Evolutionary conservation across 192 early-diverging fungal species (phyloP).

Genomic region (Backusella mclennaniae): DNA sequence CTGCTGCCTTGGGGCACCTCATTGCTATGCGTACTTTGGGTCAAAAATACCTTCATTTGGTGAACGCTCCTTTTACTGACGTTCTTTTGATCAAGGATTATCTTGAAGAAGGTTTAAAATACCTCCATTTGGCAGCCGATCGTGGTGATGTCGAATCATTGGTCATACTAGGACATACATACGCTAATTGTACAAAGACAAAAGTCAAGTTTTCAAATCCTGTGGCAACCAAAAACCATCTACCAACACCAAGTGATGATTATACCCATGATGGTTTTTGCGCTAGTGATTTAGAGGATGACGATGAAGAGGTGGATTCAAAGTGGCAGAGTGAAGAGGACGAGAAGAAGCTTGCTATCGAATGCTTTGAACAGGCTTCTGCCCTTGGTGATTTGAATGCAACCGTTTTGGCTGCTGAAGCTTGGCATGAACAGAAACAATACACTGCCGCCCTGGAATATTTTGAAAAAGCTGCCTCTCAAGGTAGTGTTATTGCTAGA

Average conservation of each 20-base stretch:
- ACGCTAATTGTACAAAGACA: slow-evolving; percentile 19
- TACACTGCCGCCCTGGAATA: slow-evolving; percentile 27
- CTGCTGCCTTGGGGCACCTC: slow-evolving; percentile 16
- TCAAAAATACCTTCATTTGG: not conserved
- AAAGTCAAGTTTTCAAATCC: not conserved
- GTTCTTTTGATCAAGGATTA: slow-evolving; percentile 7
- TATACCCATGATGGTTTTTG: not conserved
- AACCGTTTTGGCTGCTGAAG: slow-evolving; percentile 27
- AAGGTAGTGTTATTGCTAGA: slow-evolving; percentile 23
- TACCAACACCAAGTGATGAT: not conserved
- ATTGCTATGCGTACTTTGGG: slow-evolving; percentile 22
- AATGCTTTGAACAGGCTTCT: slow-evolving; percentile 32
- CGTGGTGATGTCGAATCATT: slow-evolving; percentile 27
- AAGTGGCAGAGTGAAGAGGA: slow-evolving; percentile 7
- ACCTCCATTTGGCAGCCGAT: slow-evolving; percentile 14
- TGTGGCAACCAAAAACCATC: not conserved
- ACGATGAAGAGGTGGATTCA: not conserved
- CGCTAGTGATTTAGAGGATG: not conserved
- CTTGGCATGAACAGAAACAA: slow-evolving; percentile 27
- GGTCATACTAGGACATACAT: slow-evolving; percentile 20
- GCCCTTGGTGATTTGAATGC: slow-evolving; percentile 29
- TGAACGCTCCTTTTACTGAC: not conserved
- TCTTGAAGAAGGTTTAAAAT: not conserved
- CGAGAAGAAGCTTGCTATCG: slow-evolving; percentile 7
- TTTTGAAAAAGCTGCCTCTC: slow-evolving; percentile 24